Evolutionary conservation across 306 rosid genomes (phyloP).

Genomic region (Begonia peltatifolia): DNA sequence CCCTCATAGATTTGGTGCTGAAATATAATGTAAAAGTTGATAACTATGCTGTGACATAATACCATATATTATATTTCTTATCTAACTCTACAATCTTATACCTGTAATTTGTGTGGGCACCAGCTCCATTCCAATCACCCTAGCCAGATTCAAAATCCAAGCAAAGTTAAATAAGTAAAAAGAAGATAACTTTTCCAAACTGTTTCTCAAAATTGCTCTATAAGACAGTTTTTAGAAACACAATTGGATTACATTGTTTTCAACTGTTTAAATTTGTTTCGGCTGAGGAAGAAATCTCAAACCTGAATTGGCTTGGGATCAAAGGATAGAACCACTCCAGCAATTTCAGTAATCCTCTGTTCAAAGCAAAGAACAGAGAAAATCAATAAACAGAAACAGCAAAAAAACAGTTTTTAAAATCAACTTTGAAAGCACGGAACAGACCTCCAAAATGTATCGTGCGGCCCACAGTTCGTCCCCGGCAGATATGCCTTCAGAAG

Average conservation of each 20-base stretch:
- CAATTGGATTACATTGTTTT: no score
- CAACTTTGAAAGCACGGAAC: background rate
- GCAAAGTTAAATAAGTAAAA: no score
- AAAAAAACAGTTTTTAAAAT: background rate
- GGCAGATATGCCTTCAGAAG: constrained; percentile 45
- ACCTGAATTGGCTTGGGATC: constrained; percentile 70
- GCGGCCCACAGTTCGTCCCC: constrained; percentile 54
- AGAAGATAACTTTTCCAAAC: no score
- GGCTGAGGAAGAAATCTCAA: background rate
- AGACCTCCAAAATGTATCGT: constrained; percentile 57
- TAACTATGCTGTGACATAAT: no score
- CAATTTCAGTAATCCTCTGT: constrained; percentile 51
- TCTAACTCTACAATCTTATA: constrained; percentile 2
- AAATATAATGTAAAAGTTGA: background rate
- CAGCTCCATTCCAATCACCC: constrained; percentile 85
- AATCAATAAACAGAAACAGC: background rate
- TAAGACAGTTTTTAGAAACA: no score
- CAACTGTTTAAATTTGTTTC: no score
- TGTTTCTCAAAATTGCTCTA: no score
- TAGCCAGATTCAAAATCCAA: background rate
- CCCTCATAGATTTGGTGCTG: constrained; percentile 55
- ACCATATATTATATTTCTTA: no score
- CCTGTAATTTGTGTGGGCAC: constrained; percentile 69
- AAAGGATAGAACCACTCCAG: constrained; percentile 42
- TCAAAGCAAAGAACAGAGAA: constrained; percentile 1